phyloP scores from a whole-genome alignment of 352 stramenopile species.

The Thalassiosira livingstoniorum region DNA sequence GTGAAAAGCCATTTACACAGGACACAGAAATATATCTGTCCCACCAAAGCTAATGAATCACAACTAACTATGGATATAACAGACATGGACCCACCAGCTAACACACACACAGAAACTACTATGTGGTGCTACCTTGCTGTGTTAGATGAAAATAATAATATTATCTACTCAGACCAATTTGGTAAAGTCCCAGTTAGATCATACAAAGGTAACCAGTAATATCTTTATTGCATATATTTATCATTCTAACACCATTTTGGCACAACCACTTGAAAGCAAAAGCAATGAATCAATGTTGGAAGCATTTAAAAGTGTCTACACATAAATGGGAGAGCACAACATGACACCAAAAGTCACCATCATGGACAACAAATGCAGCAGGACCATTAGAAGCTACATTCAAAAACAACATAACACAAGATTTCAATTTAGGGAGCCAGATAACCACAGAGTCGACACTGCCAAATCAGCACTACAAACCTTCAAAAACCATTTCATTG shows the following conservation, averaged over 20 bases:
- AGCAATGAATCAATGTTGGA: neutral
- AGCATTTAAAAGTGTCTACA: conserved; percentile 3
- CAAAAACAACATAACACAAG: neutral
- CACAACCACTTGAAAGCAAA: conserved; percentile 4
- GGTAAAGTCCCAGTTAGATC: conserved; percentile 24
- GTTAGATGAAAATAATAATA: conserved; percentile 28
- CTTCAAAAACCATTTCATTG: conserved; percentile 61
- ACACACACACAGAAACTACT: too few species aligned
- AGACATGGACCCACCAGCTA: too few species aligned
- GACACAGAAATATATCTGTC: neutral
- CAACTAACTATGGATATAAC: too few species aligned
- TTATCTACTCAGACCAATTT: conserved; percentile 42
- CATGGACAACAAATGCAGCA: conserved; percentile 43
- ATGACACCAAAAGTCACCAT: conserved; percentile 23
- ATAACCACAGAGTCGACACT: conserved; percentile 42
- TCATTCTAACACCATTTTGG: conserved; percentile 53
- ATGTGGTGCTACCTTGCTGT: conserved; percentile 39
- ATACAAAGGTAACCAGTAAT: conserved; percentile 44
- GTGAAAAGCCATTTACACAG: conserved; percentile 14
- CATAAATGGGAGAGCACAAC: neutral
- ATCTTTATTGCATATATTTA: conserved; percentile 57
- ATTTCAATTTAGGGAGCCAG: conserved; percentile 40
- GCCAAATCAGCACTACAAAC: conserved; percentile 51
- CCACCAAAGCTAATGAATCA: too few species aligned
- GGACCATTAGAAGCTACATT: conserved; percentile 41